phyloP scores from a whole-genome alignment of 108 stramenopile genomes.

The Parmales sp. region DNA sequence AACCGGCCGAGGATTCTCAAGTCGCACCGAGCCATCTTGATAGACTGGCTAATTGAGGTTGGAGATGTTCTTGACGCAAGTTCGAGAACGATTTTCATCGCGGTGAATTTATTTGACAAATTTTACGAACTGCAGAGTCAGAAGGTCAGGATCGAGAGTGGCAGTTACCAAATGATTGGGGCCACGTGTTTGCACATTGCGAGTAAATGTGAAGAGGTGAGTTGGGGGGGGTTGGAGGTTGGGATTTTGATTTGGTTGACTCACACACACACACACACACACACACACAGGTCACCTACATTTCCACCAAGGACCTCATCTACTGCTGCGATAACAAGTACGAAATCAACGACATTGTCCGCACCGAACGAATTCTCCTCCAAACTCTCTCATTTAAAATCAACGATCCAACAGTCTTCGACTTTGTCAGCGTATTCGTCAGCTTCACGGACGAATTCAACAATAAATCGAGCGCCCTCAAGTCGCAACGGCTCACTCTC shows the following conservation, averaged over 20 bases:
- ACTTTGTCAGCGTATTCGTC: neutral
- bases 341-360: neutral
- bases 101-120: neutral
- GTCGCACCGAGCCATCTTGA: constrained; percentile 15
- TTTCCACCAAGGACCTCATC: constrained; percentile 23
- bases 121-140: no score
- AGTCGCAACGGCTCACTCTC: neutral
- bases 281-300: constrained; percentile 22
- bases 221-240: no score
- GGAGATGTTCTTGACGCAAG: constrained; percentile 17
- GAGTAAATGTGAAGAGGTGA: constrained; percentile 21
- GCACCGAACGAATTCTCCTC: constrained; percentile 12
- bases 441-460: neutral
- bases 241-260: no score
- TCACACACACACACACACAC: no score
- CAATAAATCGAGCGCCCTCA: neutral
- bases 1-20: no score
- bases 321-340: constrained; percentile 11
- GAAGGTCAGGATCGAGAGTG: neutral
- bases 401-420: neutral
- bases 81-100: constrained; percentile 10
- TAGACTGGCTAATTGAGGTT: constrained; percentile 21
- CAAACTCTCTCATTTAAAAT: constrained; percentile 13
- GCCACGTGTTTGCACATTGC: constrained; percentile 24
- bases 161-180: constrained; percentile 14